A percentile compares a stretch with the other conserved stretches of the same genome.
phyloP scores from a whole-genome alignment of 192 early-diverging fungal species.

The Coemansia sp. region DNA sequence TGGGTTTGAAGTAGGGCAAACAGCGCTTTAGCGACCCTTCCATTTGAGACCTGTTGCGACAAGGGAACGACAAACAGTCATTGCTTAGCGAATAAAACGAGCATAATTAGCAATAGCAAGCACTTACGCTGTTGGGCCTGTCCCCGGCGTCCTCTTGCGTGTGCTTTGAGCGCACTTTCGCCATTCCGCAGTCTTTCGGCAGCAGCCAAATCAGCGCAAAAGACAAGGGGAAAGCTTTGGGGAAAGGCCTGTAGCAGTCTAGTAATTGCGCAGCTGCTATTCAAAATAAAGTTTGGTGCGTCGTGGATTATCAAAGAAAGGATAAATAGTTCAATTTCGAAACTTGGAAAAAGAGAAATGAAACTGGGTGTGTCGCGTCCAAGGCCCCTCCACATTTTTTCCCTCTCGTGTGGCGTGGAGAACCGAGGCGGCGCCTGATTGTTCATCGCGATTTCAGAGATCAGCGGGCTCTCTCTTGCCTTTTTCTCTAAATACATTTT shows the following conservation, averaged over 20 bases:
- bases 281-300: not conserved
- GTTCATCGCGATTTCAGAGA: not conserved
- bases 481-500: not conserved
- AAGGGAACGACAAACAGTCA: not conserved
- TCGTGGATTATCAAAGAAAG: too few species aligned
- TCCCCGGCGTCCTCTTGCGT: conserved; percentile 8
- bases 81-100: not conserved
- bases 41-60: too few species aligned
- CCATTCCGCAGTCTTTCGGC: conserved; percentile 12
- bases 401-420: too few species aligned
- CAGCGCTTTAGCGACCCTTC: not conserved
- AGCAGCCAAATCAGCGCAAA: not conserved
- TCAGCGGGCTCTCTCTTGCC: not conserved
- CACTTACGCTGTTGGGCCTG: conserved; percentile 9
- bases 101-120: not conserved
- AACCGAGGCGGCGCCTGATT: too few species aligned
- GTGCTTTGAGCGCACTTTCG: conserved; percentile 36
- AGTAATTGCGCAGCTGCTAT: not conserved
- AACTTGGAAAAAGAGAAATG: too few species aligned
- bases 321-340: too few species aligned
- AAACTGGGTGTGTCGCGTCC: too few species aligned
- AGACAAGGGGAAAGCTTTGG: not conserved
- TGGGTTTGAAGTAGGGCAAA: not conserved
- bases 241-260: too few species aligned
- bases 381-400: too few species aligned